Evolutionary conservation across 345 rosid genomes (phyloP), one percentile per base, ranked within the genome.

Genomic region (Dipteronia sinensis): DNA sequence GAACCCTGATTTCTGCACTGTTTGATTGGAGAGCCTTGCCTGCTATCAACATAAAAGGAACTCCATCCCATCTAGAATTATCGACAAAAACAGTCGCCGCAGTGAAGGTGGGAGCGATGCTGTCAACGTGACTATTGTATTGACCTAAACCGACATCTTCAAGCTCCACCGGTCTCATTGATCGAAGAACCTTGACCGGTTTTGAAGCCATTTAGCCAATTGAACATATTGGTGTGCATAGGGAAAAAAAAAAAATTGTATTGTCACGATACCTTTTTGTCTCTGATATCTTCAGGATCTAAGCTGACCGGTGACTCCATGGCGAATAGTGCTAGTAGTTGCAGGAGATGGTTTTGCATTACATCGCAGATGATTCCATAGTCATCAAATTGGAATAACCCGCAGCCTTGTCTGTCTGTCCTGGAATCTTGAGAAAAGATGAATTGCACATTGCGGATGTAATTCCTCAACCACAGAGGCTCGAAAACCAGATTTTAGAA

Each of bases 251-350:
- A n/a, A n/a, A n/a, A n/a, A n/a, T n/a, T n/a, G n/a, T n/a, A n/a
- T n/a, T n/a, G n/a, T n/a, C n/a, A n/a, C 6, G 34, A 55, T 77
- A 86, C 91, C 87, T 88, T 85, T 73, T 88, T 89, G 47, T 86
- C 83, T 69, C 88, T 78, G 58, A 86, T 82, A 80, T 86, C 88
- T 76, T 88, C 91, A 0, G 89, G 87, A 62, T 83, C 89, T 67
- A 86, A 74, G 82, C 88, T 88, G 56, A 88, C 87, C 1, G 91
- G 91, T n/a, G 91, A 78, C 76, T 88, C 91, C 89, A 88, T 88
- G 3, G 91, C 87, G 66, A 88, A 88, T 42, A 88, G 68, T 15
- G 89, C 85, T 23, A 88, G 82, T 65, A 86, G 80, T 76, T 88
- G 91, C 65, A 86, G 75, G 53, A 88, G 85, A 81, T 88, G 91